Percentiles rank a stretch among this genome's conserved stretches.
phyloP scores from a whole-genome alignment of 1,284 basidiomycete species.

The Cutaneotrichosporon curvatum region DNA sequence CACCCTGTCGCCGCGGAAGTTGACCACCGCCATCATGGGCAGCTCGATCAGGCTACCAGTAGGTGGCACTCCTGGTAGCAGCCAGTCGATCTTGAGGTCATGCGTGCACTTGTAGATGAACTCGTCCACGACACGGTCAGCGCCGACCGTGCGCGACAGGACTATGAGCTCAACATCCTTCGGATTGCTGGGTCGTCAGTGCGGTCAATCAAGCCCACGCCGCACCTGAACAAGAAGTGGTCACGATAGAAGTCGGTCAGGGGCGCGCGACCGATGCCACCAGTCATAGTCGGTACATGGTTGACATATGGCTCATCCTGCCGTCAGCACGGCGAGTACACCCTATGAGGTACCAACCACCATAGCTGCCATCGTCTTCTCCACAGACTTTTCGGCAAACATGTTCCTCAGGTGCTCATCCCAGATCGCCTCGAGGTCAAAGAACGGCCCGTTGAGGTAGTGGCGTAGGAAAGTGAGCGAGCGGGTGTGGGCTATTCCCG shows the following conservation, averaged over 20 bases:
- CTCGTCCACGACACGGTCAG: slow-evolving; percentile 26
- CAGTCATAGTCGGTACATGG: slow-evolving; percentile 40
- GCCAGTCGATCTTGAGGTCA: slow-evolving; percentile 51
- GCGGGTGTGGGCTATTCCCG: slow-evolving; percentile 13
- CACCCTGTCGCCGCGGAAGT: slow-evolving; percentile 54
- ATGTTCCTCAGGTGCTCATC: slow-evolving; percentile 21
- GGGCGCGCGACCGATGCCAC: slow-evolving; percentile 52
- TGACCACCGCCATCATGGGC: slow-evolving; percentile 55
- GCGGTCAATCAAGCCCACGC: not conserved
- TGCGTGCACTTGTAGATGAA: slow-evolving; percentile 47
- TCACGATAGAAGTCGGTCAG: slow-evolving; percentile 52
- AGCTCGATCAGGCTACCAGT: slow-evolving; percentile 51
- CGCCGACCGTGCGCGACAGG: slow-evolving; percentile 22
- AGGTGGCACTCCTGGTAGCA: slow-evolving; percentile 48
- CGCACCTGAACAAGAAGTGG: slow-evolving; percentile 33
- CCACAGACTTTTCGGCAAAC: slow-evolving; percentile 24
- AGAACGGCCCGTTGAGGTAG: slow-evolving; percentile 15
- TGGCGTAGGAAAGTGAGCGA: slow-evolving; percentile 15
- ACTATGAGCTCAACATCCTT: slow-evolving; percentile 45
- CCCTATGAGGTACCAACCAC: slow-evolving; percentile 21
- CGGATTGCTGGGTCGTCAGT: slow-evolving; percentile 6
- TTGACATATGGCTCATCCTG: slow-evolving; percentile 27
- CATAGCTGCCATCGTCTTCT: slow-evolving; percentile 30
- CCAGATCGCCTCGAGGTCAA: slow-evolving; percentile 20
- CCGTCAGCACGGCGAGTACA: too few relatives aligned